phyloP scores from a whole-genome alignment of 768 basidiomycete species.

The Lentinula boryana region DNA sequence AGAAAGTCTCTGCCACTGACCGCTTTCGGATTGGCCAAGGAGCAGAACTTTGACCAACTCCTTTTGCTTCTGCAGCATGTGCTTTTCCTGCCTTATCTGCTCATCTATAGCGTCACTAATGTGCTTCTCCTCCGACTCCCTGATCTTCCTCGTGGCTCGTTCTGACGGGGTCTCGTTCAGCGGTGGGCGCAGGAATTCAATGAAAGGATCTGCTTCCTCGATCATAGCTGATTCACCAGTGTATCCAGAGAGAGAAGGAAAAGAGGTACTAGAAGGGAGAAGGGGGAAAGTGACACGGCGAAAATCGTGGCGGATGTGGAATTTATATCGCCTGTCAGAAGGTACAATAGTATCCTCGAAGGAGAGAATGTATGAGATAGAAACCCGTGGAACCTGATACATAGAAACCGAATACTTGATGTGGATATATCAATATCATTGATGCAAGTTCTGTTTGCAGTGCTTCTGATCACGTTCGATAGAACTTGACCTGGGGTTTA shows the following conservation, averaged over 20 bases:
- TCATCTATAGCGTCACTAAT: constrained; percentile 52
- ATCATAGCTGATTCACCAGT: background rate
- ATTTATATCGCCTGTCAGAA: background rate
- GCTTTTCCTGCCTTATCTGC: constrained; percentile 39
- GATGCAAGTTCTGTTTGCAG: background rate
- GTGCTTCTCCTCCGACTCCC: constrained; percentile 52
- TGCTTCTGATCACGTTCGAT: background rate
- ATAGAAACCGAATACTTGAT: background rate
- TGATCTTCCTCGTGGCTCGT: constrained; percentile 31
- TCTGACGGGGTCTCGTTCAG: constrained; percentile 47
- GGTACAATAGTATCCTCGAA: background rate
- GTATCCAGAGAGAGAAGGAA: background rate
- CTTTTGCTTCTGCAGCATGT: constrained; percentile 37
- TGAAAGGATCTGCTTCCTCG: constrained; percentile 47
- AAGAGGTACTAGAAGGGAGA: background rate
- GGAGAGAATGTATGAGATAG: background rate
- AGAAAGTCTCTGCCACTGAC: constrained; percentile 22
- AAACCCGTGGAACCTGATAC: background rate
- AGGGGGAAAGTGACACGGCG: background rate
- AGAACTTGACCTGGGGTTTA: background rate
- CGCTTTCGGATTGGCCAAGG: constrained; percentile 58
- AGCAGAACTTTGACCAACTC: constrained; percentile 44
- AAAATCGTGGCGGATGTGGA: background rate
- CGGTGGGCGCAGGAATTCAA: constrained; percentile 51
- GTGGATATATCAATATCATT: background rate